Evolutionary conservation across 352 stramenopile genomes (phyloP).

Genomic region (Phytophthora tentaculata): DNA sequence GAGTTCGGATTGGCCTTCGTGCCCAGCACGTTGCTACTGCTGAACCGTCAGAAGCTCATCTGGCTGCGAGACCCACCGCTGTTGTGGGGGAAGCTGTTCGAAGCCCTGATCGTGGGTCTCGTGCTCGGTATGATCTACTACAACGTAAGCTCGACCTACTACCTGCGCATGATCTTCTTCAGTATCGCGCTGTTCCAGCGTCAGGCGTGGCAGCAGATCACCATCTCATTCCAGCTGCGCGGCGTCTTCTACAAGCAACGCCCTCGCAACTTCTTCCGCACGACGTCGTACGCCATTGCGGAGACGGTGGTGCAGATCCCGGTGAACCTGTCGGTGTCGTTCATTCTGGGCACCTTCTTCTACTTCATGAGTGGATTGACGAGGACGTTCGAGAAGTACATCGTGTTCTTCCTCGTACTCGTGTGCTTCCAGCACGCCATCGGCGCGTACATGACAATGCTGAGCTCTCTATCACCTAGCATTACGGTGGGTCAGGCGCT

Average conservation of each 20-base stretch:
- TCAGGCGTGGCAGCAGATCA: slow-evolving; percentile 68
- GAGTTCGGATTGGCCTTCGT: slow-evolving; percentile 49
- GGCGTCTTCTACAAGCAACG: slow-evolving; percentile 90
- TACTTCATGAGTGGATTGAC: slow-evolving; percentile 81
- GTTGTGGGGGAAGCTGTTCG: slow-evolving; percentile 47
- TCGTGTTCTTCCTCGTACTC: slow-evolving; percentile 73
- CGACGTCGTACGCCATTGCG: slow-evolving; percentile 73
- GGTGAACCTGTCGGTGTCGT: slow-evolving; percentile 62
- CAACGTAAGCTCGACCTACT: slow-evolving; percentile 45
- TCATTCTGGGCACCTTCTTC: slow-evolving; percentile 79
- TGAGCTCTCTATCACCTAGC: slow-evolving; percentile 43
- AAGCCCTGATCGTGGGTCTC: slow-evolving; percentile 69
- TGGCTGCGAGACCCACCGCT: slow-evolving; percentile 53
- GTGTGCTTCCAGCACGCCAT: slow-evolving; percentile 69
- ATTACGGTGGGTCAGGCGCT: slow-evolving; percentile 49
- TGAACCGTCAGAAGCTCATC: slow-evolving; percentile 53
- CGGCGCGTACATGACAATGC: slow-evolving; percentile 51
- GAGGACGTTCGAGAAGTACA: slow-evolving; percentile 56
- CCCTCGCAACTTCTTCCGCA: slow-evolving; percentile 84
- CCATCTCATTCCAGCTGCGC: slow-evolving; percentile 72
- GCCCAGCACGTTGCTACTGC: slow-evolving; percentile 35
- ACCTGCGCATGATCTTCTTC: slow-evolving; percentile 71
- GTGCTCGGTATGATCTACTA: slow-evolving; percentile 71
- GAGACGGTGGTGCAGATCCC: slow-evolving; percentile 53
- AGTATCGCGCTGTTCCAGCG: slow-evolving; percentile 53